These are phyloP conservation scores for Paraconiothyrium sp. DNA, from an alignment of 2,329 filamentous ascomycete genomes.

Conservation along the genomic window DNA sequence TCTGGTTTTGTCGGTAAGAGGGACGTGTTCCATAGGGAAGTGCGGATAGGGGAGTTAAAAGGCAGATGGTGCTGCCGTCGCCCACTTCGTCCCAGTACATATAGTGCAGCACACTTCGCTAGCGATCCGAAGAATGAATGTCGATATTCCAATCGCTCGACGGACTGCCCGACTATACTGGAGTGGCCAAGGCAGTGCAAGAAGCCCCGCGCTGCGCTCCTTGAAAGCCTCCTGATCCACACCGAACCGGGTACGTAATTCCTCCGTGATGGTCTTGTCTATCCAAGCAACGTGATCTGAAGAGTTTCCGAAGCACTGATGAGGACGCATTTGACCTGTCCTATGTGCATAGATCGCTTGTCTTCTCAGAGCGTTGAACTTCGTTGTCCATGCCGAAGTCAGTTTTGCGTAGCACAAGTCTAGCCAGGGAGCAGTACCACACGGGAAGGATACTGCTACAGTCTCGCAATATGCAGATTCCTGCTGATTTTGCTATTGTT, in stretches of 20 bases:
- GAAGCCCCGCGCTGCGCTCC: slow-evolving; percentile 2
- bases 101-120: background rate
- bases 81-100: background rate
- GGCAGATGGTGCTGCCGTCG: background rate
- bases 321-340: too few species aligned
- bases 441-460: background rate
- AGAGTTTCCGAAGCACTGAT: too few species aligned
- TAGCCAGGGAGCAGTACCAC: too few species aligned
- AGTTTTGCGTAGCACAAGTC: too few species aligned
- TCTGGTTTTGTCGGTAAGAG: background rate
- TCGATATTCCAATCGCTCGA: background rate
- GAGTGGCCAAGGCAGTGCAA: background rate
- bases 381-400: too few species aligned
- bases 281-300: too few species aligned
- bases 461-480: slow-evolving; percentile 2
- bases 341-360: too few species aligned
- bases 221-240: slow-evolving; percentile 1
- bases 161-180: background rate
- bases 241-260: too few species aligned
- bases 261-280: too few species aligned
- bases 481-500: slow-evolving; percentile 7
- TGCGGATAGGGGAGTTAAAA: background rate
- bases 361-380: too few species aligned
- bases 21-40: background rate
- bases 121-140: background rate